Conservation (phyloP, 176 grass and related monocot species). For the Echinochloa phyllopogon region DNA sequence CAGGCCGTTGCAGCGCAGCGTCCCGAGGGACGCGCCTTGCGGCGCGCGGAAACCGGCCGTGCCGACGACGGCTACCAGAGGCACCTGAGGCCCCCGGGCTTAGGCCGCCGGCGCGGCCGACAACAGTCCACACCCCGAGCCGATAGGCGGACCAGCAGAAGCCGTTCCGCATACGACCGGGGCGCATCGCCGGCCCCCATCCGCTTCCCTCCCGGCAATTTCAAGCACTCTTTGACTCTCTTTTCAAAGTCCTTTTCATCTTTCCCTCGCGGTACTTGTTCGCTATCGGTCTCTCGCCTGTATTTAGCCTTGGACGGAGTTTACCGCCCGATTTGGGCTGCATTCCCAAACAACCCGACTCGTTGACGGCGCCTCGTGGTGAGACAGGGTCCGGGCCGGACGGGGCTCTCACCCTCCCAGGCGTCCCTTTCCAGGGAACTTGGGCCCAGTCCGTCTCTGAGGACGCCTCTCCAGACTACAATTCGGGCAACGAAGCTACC, state of each 20-base stretch:
- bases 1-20: neutral
- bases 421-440: slow-evolving; percentile 55
- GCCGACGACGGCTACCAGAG: no score
- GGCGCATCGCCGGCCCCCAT: slow-evolving; percentile 59
- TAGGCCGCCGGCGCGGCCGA: no score
- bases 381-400: slow-evolving; percentile 53
- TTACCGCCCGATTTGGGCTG: slow-evolving; percentile 51
- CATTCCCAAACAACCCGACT: slow-evolving; percentile 57
- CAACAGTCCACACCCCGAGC: no score
- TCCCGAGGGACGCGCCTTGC: no score
- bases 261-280: slow-evolving; percentile 70
- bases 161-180: slow-evolving; percentile 40
- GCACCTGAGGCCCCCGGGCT: no score
- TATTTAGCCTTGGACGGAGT: slow-evolving; percentile 70
- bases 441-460: no score
- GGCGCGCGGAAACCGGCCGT: no score
- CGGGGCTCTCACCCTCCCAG: slow-evolving; percentile 56
- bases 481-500: no score
- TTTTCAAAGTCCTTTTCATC: slow-evolving; percentile 80
- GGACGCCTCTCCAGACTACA: no score
- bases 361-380: slow-evolving; percentile 55
- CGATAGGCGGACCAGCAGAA: no score
- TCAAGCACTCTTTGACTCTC: slow-evolving; percentile 76
- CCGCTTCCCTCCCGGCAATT: slow-evolving; percentile 61
- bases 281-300: slow-evolving; percentile 58